These are phyloP conservation scores for Persicaria maculosa DNA, from an alignment of 148 eudicot genomes.

Conservation along the genomic window DNA sequence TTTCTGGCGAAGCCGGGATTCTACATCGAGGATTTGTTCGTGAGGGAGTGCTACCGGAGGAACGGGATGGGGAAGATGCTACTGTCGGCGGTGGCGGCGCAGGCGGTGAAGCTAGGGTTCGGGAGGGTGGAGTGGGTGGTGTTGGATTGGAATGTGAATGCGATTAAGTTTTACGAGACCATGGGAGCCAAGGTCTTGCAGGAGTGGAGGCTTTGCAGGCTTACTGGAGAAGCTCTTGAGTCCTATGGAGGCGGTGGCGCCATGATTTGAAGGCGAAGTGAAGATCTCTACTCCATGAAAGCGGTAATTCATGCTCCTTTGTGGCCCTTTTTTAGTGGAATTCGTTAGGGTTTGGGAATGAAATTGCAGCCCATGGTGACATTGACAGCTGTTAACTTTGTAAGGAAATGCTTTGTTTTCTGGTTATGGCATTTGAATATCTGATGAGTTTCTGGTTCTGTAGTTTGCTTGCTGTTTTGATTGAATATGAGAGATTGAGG, in stretches of 20 bases:
- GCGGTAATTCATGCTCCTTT: background rate
- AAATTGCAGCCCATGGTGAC: background rate
- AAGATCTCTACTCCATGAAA: background rate
- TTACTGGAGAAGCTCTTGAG: slow-evolving; percentile 61
- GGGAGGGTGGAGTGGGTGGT: slow-evolving; percentile 88
- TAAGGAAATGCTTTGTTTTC: slow-evolving; percentile 1
- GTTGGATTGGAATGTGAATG: slow-evolving; percentile 81
- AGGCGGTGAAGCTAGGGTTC: slow-evolving; percentile 62
- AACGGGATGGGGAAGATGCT: slow-evolving; percentile 59
- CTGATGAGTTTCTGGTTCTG: background rate
- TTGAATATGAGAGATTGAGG: too few species aligned
- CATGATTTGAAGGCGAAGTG: background rate
- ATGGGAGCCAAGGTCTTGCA: slow-evolving; percentile 74
- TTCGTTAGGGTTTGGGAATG: background rate
- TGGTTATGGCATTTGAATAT: background rate
- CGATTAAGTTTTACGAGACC: slow-evolving; percentile 59
- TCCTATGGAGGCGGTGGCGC: slow-evolving; percentile 21
- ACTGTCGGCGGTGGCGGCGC: slow-evolving; percentile 59
- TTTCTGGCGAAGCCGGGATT: slow-evolving; percentile 81
- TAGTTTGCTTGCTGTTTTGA: background rate
- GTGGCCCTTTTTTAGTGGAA: background rate
- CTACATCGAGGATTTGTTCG: slow-evolving; percentile 65
- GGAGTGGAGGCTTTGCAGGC: slow-evolving; percentile 70
- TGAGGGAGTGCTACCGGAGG: slow-evolving; percentile 73
- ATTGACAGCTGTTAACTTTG: background rate